Evolutionary conservation across 1,284 basidiomycete genomes (phyloP).

Genomic region (Leucoagaricus sp.): DNA sequence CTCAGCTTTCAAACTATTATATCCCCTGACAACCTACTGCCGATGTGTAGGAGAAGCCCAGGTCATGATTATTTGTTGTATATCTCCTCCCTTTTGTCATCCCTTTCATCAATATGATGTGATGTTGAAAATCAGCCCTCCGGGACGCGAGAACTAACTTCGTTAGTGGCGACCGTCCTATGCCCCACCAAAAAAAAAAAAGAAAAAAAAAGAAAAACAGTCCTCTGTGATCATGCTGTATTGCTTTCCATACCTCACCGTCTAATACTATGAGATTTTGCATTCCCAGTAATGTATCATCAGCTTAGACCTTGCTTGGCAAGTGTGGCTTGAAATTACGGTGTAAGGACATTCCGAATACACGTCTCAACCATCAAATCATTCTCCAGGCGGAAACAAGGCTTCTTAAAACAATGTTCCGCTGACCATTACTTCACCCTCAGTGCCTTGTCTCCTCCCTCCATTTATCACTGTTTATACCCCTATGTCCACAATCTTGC

Average conservation of each 20-base stretch:
- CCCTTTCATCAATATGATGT: conserved; percentile 15
- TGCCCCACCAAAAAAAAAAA: no score
- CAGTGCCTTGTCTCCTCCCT: neutral
- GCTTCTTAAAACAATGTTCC: neutral
- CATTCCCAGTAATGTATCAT: neutral
- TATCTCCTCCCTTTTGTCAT: conserved; percentile 25
- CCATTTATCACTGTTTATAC: neutral
- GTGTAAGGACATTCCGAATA: neutral
- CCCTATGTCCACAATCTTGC: conserved; percentile 19
- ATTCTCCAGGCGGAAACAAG: no score
- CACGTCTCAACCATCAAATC: neutral
- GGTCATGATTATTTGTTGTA: conserved; percentile 63
- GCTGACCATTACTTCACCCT: neutral
- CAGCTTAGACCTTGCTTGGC: neutral
- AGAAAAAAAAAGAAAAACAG: no score
- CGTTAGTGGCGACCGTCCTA: no score
- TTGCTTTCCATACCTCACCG: conserved; percentile 23
- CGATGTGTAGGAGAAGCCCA: conserved; percentile 77
- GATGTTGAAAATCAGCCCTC: conserved; percentile 15
- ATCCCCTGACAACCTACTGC: neutral
- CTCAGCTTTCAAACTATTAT: neutral
- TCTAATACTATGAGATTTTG: conserved; percentile 19
- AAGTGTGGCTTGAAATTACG: neutral
- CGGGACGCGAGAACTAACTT: no score
- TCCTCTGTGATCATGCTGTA: conserved; percentile 46